Conservation (phyloP, 306 rosid species). For the Leucaena leucocephala region DNA sequence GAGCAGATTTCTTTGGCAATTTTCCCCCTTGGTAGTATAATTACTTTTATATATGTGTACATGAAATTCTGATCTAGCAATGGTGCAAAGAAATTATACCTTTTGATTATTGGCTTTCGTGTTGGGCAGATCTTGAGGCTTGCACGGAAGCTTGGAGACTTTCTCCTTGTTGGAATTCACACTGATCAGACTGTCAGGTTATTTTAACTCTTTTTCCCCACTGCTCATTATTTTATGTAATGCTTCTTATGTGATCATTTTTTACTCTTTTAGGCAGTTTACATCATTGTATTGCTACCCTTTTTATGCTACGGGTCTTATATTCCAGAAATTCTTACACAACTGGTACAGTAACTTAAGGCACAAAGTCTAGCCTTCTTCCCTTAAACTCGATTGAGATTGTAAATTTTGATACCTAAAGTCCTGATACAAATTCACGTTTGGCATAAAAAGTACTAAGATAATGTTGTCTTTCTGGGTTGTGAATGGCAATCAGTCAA, state of each 20-base stretch:
- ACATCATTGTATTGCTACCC: background rate
- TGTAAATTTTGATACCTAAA: background rate
- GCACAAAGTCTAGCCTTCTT: background rate
- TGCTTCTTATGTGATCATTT: background rate
- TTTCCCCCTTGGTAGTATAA: background rate
- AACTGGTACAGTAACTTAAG: background rate
- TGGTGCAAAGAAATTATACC: background rate
- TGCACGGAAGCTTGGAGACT: constrained; percentile 87
- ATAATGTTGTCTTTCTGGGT: background rate
- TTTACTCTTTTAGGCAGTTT: background rate
- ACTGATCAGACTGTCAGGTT: constrained; percentile 79
- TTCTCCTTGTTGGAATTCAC: constrained; percentile 97
- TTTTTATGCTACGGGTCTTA: background rate
- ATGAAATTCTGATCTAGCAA: background rate
- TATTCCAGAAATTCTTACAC: background rate
- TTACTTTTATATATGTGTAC: background rate
- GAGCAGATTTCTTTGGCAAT: background rate
- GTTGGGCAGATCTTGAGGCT: constrained; percentile 75
- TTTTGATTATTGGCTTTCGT: constrained; percentile 28
- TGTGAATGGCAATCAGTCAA: background rate
- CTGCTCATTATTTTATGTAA: background rate
- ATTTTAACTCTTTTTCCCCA: constrained; percentile 5
- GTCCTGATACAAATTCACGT: background rate
- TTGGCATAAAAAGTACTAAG: background rate
- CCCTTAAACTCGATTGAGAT: background rate